Percentiles rank a stretch among this genome's conserved stretches.
Evolutionary conservation across 768 basidiomycete genomes (phyloP).

Genomic region (Phylloporus rhodoxanthus): DNA sequence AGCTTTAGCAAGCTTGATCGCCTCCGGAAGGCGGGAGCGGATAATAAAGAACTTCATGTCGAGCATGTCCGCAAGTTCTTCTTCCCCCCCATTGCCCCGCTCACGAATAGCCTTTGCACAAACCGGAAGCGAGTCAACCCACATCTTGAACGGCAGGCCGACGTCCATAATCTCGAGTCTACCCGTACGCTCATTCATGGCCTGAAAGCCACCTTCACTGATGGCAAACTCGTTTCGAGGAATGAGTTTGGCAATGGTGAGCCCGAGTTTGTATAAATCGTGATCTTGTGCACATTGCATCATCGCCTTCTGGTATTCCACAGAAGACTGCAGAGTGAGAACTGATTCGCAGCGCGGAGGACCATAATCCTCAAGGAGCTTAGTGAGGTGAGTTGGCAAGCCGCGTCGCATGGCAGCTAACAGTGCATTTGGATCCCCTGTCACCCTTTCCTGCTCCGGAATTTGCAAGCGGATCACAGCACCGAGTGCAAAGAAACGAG

Average conservation of each 20-base stretch:
- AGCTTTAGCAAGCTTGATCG: constrained; percentile 39
- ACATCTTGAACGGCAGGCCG: constrained; percentile 57
- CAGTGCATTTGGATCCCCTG: constrained; percentile 43
- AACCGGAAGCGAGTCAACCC: constrained; percentile 52
- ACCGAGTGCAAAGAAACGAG: constrained; percentile 46
- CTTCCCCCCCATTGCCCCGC: constrained; percentile 37
- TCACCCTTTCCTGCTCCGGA: constrained; percentile 37
- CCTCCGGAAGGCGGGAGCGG: constrained; percentile 42
- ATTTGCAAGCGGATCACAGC: constrained; percentile 48
- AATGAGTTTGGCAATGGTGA: constrained; percentile 45
- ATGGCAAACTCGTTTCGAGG: constrained; percentile 57
- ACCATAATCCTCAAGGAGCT: constrained; percentile 46
- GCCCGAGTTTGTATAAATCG: constrained; percentile 48
- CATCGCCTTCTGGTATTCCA: constrained; percentile 51
- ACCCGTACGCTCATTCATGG: constrained; percentile 39
- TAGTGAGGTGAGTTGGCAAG: constrained; percentile 42
- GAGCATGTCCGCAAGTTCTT: constrained; percentile 55
- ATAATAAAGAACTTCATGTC: constrained; percentile 58
- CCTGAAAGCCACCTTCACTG: constrained; percentile 49
- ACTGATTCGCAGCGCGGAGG: constrained; percentile 40
- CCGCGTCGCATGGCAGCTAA: constrained; percentile 38
- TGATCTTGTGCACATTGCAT: constrained; percentile 40
- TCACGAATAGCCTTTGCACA: constrained; percentile 53
- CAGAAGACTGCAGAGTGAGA: constrained; percentile 35
- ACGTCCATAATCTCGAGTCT: constrained; percentile 35